Evolutionary conservation across 371 early-diverging fungal species (phyloP), one percentile per base, ranked within the genome.

Genomic region (Mucor circinelloides): DNA sequence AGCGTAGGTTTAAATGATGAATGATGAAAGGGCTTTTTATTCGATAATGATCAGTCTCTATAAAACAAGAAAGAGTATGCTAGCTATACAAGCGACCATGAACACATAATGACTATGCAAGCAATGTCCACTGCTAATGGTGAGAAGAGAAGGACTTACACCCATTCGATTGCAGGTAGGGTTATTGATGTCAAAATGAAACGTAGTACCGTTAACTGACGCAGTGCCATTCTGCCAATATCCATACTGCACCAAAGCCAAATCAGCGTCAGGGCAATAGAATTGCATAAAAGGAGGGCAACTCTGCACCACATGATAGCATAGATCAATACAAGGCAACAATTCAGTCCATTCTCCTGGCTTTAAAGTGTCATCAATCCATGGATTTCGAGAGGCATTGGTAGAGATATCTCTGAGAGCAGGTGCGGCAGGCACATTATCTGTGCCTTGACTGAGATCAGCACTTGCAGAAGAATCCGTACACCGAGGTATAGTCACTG

Each of bases 241-340:
- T 2, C 83, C 83, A 64, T 83, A 83, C 55, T 83, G 83, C 0
- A 74, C 56, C 6, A 63, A 32, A 5, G 78, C 84, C 48, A 87
- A 69, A 64, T 87, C 85, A 50, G 78, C 83, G 15, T 59, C 62
- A 8, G 90, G 90, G 63, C 90, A 90, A 17, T 58, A 75, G 69
- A 90, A 90, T 27, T 82, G 76, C 60, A 90, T 69, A 61, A 81
- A 85, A 32, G 85, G 81, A 34, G 90, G 90, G 68, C 90, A 90
- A 50, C 88, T 86, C 73, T 87, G 88, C 0, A 89, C 87, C 1
- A 88, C 85, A 59, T 82, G 80, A 69, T 84, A 88, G 59, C 90
- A 90, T 15, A 90, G 77, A 72, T 88, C 87, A 56, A 86, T 81
- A 55, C 90, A 90, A 15, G 90, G 90, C 50, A 87, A 61, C 12